Conservation (phyloP, 1,139 yeast species). For the Candida neerlandica region DNA sequence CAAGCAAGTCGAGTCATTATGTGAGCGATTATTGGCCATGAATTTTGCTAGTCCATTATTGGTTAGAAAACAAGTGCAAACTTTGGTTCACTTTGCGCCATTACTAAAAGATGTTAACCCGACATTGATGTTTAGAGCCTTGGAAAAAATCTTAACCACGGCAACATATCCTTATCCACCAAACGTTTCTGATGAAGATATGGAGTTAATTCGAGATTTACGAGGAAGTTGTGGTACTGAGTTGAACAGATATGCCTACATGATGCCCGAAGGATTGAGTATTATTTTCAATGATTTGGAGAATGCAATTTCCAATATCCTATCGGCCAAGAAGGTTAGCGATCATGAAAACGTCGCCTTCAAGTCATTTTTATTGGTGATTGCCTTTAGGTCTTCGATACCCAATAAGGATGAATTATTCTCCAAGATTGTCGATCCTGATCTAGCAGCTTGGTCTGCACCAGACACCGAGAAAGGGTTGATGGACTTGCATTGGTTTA, state of each 20-base stretch:
- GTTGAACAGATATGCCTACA: conserved; percentile 85
- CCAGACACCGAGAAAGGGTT: conserved; percentile 89
- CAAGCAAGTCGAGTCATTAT: conserved; percentile 69
- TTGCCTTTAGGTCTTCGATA: conserved; percentile 82
- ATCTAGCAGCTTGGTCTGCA: conserved; percentile 88
- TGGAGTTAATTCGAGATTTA: conserved; percentile 82
- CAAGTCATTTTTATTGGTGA: conserved; percentile 86
- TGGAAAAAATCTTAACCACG: conserved; percentile 84
- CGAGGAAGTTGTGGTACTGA: conserved; percentile 95
- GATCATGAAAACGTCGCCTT: conserved; percentile 94
- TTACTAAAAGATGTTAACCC: conserved; percentile 69
- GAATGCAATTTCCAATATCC: conserved; percentile 70
- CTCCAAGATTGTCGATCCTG: conserved; percentile 88
- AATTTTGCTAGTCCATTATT: conserved; percentile 78
- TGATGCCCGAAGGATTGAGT: conserved; percentile 90
- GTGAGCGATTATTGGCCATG: conserved; percentile 76
- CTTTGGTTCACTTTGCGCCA: conserved; percentile 97
- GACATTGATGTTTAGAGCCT: conserved; percentile 72
- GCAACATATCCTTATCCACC: conserved; percentile 85
- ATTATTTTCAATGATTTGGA: conserved; percentile 82
- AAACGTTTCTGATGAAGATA: conserved; percentile 66
- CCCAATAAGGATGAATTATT: conserved; percentile 73
- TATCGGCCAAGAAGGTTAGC: conserved; percentile 70
- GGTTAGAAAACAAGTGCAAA: conserved; percentile 84
- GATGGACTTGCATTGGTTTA: conserved; percentile 91